These are phyloP conservation scores for Candida insectorum DNA, from an alignment of 805 yeast species.

Conservation along the genomic window DNA sequence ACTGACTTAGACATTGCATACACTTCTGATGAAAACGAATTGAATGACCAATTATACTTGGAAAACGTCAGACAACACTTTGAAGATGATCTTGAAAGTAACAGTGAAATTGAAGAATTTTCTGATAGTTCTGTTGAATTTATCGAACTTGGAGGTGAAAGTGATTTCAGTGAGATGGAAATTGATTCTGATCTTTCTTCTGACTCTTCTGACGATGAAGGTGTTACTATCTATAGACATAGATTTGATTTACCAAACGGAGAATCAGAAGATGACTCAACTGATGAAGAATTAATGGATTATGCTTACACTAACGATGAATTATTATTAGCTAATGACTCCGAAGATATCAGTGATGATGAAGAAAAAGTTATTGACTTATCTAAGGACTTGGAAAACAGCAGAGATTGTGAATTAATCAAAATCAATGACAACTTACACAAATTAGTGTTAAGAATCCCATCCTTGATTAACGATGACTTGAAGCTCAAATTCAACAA, in stretches of 20 bases:
- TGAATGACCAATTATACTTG: slow-evolving; percentile 30
- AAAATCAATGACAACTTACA: slow-evolving; percentile 36
- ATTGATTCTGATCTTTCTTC: slow-evolving; percentile 18
- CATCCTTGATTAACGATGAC: slow-evolving; percentile 38
- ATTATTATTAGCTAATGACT: slow-evolving; percentile 26
- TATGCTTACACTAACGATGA: slow-evolving; percentile 17
- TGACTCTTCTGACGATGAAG: slow-evolving; percentile 36
- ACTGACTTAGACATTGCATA: slow-evolving; percentile 23
- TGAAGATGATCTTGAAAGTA: slow-evolving; percentile 31
- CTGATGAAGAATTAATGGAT: slow-evolving; percentile 33
- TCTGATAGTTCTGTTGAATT: slow-evolving; percentile 21
- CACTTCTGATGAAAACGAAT: slow-evolving; percentile 25
- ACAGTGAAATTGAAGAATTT: slow-evolving; percentile 20
- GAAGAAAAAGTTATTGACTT: slow-evolving; percentile 38
- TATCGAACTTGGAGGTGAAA: slow-evolving; percentile 31
- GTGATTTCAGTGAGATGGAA: slow-evolving; percentile 21
- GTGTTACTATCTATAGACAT: slow-evolving; percentile 41
- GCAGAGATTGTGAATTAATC: slow-evolving; percentile 42
- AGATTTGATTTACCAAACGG: slow-evolving; percentile 37
- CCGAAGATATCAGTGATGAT: slow-evolving; percentile 26
- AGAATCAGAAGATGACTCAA: slow-evolving; percentile 28
- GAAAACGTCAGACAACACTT: slow-evolving; percentile 36
- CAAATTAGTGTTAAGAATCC: slow-evolving; percentile 40
- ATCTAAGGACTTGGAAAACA: slow-evolving; percentile 38
- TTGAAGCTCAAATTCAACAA: slow-evolving; percentile 37